A percentile compares a stretch with the other conserved stretches of the same genome.
Conservation (phyloP, 2,329 filamentous ascomycete species). For the Cyphellophora europaea region DNA sequence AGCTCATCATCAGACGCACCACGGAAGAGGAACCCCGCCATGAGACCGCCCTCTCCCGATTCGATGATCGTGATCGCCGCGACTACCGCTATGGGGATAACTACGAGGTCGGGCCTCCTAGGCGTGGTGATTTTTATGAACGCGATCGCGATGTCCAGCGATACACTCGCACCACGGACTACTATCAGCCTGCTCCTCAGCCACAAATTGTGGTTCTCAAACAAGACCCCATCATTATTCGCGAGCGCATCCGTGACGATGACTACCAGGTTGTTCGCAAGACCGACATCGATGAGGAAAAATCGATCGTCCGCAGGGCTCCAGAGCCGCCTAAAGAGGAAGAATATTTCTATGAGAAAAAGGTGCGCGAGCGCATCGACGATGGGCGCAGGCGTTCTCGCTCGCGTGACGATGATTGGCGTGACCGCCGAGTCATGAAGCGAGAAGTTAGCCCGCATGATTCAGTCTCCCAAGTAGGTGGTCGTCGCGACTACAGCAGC, state of each 20-base stretch:
- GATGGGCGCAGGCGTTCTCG: constrained; percentile 14
- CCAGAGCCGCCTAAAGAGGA: constrained; percentile 14
- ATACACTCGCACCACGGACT: constrained; percentile 45
- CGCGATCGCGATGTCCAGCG: constrained; percentile 32
- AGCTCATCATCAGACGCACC: constrained; percentile 35
- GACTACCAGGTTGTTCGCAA: constrained; percentile 53
- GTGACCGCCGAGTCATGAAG: constrained; percentile 48
- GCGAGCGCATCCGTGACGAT: constrained; percentile 43
- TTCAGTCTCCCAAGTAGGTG: constrained; percentile 40
- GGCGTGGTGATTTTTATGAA: constrained; percentile 23
- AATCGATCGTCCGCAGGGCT: constrained; percentile 24
- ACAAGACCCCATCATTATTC: constrained; percentile 47
- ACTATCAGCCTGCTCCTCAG: constrained; percentile 38
- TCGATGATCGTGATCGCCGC: constrained; percentile 28
- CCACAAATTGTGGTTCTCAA: constrained; percentile 42
- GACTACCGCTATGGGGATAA: constrained; percentile 35
- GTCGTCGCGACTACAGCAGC: constrained; percentile 41
- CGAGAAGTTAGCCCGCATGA: constrained; percentile 43
- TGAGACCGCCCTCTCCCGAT: constrained; percentile 25
- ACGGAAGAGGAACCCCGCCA: constrained; percentile 42
- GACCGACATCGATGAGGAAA: constrained; percentile 43
- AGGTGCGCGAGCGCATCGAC: constrained; percentile 18
- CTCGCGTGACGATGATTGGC: constrained; percentile 50
- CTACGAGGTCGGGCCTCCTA: constrained; percentile 27
- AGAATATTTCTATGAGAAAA: constrained; percentile 21